Evolutionary conservation across 768 basidiomycete genomes (phyloP), one percentile per base, ranked within the genome.

Genomic region (Calocybe indica): DNA sequence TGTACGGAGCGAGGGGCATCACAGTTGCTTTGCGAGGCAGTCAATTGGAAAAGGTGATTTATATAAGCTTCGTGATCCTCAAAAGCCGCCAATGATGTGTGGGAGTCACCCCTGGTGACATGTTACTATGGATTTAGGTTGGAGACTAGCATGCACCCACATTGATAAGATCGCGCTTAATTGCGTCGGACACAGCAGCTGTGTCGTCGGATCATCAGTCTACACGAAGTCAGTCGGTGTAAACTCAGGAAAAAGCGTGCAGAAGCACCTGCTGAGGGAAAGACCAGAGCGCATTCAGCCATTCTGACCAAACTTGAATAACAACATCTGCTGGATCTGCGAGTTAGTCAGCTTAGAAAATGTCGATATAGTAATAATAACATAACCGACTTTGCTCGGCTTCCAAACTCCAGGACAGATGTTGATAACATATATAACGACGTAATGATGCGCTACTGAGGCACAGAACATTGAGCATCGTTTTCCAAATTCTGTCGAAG

Each of bases 231-330:
- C 2, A 22, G 22, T 22, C 22, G 11, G 49, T 29, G n/a, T 14
- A 40, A 36, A 15, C n/a, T 29, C 37, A n/a, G 28, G 1, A 5
- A 46, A 46, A 29, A 30, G n/a, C 37, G 22, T 10, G 29, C 39
- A 47, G 32, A 39, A 29, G 1, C 50, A 37, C 54, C 49, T 11
- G 40, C 35, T 29, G 46, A 42, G 12, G 51, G 46, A 15, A 52
- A 42, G 58, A 60, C 81, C 81, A 85, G 3, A 83, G 42, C 4
- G 68, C 64, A 49, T 71, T 68, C 1, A 84, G 61, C 80, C 81
- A 81, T 48, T 72, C 65, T 33, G 70, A 66, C 45, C 74, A 70
- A 5, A 65, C 56, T 43, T 64, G 60, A 30, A 66, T 58, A 13
- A 70, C 41, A 12, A 67, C 43, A 13, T 68, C 55, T 11, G 62